phyloP scores from a whole-genome alignment of 2,329 filamentous ascomycete species.

The Xenosphaeropsis pyriputrescens region DNA sequence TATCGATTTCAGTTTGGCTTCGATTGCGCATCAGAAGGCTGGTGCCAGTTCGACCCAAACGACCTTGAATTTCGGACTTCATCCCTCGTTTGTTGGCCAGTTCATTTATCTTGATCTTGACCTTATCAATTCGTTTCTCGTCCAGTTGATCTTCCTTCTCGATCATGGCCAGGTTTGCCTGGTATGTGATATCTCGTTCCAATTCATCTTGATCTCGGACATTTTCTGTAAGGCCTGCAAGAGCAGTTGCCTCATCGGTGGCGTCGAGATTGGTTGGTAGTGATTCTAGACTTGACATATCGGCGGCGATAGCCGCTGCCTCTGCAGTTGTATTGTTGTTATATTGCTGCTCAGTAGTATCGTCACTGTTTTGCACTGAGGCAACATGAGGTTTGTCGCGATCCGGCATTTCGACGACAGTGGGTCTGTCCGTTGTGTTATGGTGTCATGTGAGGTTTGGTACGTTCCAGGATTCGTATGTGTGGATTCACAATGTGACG shows the following conservation, averaged over 20 bases:
- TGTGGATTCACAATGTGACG: no score
- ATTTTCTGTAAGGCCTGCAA: constrained; percentile 49
- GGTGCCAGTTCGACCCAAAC: constrained; percentile 35
- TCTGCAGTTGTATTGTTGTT: constrained; percentile 11
- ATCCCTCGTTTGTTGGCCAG: constrained; percentile 49
- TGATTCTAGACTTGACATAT: constrained; percentile 6
- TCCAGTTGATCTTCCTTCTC: constrained; percentile 50
- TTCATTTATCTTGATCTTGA: constrained; percentile 37
- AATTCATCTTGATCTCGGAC: constrained; percentile 81
- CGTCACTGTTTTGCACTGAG: background rate
- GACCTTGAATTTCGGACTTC: constrained; percentile 22
- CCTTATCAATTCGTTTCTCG: constrained; percentile 44
- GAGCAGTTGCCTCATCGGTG: constrained; percentile 17
- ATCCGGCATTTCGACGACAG: no score
- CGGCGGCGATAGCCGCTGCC: constrained; percentile 7
- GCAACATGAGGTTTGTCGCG: no score
- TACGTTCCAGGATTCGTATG: no score
- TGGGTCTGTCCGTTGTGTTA: no score
- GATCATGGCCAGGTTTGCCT: constrained; percentile 43
- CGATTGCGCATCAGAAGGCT: constrained; percentile 31
- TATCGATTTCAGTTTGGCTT: constrained; percentile 21
- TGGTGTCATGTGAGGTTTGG: no score
- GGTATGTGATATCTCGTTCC: constrained; percentile 65
- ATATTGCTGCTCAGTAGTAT: constrained; percentile 4
- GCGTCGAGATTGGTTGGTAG: constrained; percentile 2